These are phyloP conservation scores for Basidioascus undulatus DNA, from an alignment of 768 basidiomycete species.

Conservation along the genomic window DNA sequence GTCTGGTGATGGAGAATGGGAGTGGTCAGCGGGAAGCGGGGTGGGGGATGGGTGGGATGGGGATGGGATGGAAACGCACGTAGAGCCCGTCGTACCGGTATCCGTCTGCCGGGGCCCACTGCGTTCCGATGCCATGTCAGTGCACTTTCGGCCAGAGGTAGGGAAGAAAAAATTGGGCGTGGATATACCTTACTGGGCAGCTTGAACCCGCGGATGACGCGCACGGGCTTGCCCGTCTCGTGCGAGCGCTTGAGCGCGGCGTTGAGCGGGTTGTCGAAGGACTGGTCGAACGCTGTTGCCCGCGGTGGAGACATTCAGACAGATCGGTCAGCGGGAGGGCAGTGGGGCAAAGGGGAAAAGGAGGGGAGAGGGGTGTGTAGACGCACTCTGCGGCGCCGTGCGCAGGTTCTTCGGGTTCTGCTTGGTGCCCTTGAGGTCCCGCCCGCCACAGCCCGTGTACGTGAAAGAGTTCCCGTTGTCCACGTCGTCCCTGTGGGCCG, in stretches of 20 bases:
- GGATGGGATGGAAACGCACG: constrained; percentile 3
- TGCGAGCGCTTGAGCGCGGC: constrained; percentile 46
- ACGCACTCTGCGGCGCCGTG: constrained; percentile 68
- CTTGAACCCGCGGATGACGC: constrained; percentile 73
- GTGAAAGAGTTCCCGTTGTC: constrained; percentile 11
- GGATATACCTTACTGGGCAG: constrained; percentile 13
- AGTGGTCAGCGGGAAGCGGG: not conserved
- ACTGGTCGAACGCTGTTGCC: constrained; percentile 61
- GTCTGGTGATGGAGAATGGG: not conserved
- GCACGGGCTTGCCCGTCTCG: constrained; percentile 57
- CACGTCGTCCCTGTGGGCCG: constrained; percentile 14
- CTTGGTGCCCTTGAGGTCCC: constrained; percentile 68
- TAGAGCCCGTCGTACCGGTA: constrained; percentile 87
- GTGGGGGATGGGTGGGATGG: not conserved
- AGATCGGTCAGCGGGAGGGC: no score
- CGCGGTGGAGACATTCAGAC: no score
- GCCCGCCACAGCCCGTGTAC: constrained; percentile 33
- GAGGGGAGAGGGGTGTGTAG: no score
- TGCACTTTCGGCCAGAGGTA: not conserved
- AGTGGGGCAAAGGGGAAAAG: no score
- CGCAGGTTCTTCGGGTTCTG: constrained; percentile 65
- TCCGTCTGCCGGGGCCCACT: constrained; percentile 18
- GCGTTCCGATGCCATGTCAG: not conserved
- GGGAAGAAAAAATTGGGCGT: not conserved
- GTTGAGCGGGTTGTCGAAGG: constrained; percentile 49